Evolutionary conservation across 2,329 filamentous ascomycete genomes (phyloP).

Genomic region (Pseudogymnoascus sp.): DNA sequence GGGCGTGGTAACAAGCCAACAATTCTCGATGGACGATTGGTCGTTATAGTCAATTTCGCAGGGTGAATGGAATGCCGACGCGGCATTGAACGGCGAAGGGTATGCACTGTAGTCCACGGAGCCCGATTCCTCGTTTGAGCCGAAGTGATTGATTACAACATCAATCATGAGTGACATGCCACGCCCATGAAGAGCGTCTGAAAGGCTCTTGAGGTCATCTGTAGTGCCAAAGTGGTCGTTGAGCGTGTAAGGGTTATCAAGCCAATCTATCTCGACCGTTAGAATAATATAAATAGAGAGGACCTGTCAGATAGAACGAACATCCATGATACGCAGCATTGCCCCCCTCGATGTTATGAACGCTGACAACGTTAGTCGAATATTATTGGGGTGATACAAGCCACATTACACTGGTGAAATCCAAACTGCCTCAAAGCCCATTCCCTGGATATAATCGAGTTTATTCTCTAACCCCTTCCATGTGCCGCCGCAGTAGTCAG

Average conservation of each 20-base stretch:
- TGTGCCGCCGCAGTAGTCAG: slow-evolving; percentile 41
- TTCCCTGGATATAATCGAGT: slow-evolving; percentile 42
- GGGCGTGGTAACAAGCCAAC: slow-evolving; percentile 39
- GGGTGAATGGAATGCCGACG: slow-evolving; percentile 11
- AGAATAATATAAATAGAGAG: background rate
- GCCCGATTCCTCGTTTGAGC: background rate
- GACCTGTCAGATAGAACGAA: slow-evolving; percentile 6
- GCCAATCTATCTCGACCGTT: slow-evolving; percentile 27
- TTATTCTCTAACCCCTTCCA: slow-evolving; percentile 41
- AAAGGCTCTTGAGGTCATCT: slow-evolving; percentile 39
- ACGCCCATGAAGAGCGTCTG: slow-evolving; percentile 34
- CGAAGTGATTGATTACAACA: slow-evolving; percentile 38
- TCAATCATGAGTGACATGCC: slow-evolving; percentile 44
- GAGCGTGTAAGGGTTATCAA: slow-evolving; percentile 35
- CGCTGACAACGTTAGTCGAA: slow-evolving; percentile 33
- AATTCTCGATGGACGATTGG: slow-evolving; percentile 31
- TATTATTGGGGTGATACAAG: slow-evolving; percentile 18
- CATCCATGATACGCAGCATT: slow-evolving; percentile 41
- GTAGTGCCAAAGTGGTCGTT: slow-evolving; percentile 40
- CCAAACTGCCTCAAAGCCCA: slow-evolving; percentile 41
- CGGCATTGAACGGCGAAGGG: slow-evolving; percentile 25
- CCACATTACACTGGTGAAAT: slow-evolving; percentile 32
- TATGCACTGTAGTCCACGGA: slow-evolving; percentile 29
- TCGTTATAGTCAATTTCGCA: slow-evolving; percentile 25
- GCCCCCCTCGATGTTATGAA: slow-evolving; percentile 30